phyloP scores from a whole-genome alignment of 805 yeast species.

The Pichia cephalocereana region DNA sequence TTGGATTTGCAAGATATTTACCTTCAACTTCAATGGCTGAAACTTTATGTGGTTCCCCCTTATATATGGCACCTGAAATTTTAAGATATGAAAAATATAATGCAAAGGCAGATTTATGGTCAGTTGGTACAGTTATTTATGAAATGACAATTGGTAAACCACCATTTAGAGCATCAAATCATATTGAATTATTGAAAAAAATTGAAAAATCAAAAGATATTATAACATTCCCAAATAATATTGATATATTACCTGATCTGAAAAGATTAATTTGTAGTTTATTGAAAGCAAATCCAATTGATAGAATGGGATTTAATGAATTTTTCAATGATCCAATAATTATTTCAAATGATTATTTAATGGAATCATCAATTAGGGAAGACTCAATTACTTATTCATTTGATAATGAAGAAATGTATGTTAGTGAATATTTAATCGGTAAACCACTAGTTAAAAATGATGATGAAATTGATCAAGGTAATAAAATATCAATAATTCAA shows the following conservation, averaged over 20 bases:
- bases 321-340: constrained; percentile 72
- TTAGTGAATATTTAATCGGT: constrained; percentile 56
- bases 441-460: background rate
- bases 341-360: constrained; percentile 30
- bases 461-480: background rate
- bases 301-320: constrained; percentile 81
- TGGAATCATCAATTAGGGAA: constrained; percentile 40
- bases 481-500: background rate
- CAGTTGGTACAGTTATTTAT: constrained; percentile 91
- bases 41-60: constrained; percentile 93
- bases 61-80: constrained; percentile 98
- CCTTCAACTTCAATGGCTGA: constrained; percentile 95
- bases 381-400: constrained; percentile 55
- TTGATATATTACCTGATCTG: constrained; percentile 56
- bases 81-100: constrained; percentile 89
- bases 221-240: constrained; percentile 65
- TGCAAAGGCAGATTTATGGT: constrained; percentile 97
- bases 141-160: constrained; percentile 97
- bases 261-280: constrained; percentile 65
- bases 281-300: constrained; percentile 76
- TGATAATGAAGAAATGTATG: constrained; percentile 71
- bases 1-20: constrained; percentile 92
- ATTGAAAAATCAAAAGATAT: constrained; percentile 76
- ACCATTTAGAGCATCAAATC: constrained; percentile 90
- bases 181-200: constrained; percentile 77